Evolutionary conservation across 1,139 yeast genomes (phyloP).

Genomic region (Blastobotrys ciferrii): DNA sequence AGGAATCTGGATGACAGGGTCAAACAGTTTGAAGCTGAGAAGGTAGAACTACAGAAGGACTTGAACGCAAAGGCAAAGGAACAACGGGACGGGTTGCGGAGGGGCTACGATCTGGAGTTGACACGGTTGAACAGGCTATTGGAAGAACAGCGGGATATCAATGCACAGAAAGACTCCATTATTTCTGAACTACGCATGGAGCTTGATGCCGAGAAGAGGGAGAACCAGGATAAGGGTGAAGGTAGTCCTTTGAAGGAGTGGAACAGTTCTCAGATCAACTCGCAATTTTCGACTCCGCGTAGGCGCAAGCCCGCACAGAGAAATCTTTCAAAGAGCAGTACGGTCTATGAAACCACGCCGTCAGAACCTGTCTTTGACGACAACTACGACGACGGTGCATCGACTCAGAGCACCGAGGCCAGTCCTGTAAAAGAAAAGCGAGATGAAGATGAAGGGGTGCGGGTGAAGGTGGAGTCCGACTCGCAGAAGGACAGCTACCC

Average conservation of each 20-base stretch:
- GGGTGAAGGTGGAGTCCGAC: constrained; percentile 1
- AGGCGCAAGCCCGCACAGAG: background rate
- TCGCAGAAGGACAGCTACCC: background rate
- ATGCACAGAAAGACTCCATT: background rate
- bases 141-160: background rate
- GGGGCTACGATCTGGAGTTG: background rate
- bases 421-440: background rate
- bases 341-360: background rate
- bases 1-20: background rate
- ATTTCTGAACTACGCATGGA: background rate
- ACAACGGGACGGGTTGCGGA: background rate
- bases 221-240: background rate
- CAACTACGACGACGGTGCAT: background rate
- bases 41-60: background rate
- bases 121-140: background rate
- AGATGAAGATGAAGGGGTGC: background rate
- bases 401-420: background rate
- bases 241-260: background rate
- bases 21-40: background rate
- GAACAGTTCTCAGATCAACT: background rate
- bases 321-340: background rate
- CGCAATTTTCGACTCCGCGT: background rate
- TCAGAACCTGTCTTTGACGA: background rate
- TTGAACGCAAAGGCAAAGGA: background rate
- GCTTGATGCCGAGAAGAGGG: background rate